Percentiles rank a stretch among this genome's conserved stretches.
phyloP scores from a whole-genome alignment of 495 filamentous ascomycete genomes.

The Daldinia decipiens region DNA sequence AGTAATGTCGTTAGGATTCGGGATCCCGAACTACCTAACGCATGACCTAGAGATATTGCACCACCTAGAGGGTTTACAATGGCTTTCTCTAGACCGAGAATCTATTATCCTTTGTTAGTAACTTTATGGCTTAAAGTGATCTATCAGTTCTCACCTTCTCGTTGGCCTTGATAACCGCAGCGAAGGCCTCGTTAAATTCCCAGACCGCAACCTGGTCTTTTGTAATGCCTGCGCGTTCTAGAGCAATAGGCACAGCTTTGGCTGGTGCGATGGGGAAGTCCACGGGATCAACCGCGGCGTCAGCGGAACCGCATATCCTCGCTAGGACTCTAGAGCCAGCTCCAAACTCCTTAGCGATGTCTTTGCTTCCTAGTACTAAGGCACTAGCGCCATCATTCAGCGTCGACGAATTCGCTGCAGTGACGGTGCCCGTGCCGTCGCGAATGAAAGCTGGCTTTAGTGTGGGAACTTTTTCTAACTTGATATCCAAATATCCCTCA shows the following conservation, averaged over 20 bases:
- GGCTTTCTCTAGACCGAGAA: constrained; percentile 77
- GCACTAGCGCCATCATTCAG: constrained; percentile 96
- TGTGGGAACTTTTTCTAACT: constrained; percentile 81
- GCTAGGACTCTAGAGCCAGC: constrained; percentile 78
- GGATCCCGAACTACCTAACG: constrained; percentile 91
- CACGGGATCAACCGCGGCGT: constrained; percentile 91
- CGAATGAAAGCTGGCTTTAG: constrained; percentile 92
- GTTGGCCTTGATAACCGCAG: constrained; percentile 94
- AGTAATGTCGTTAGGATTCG: constrained; percentile 90
- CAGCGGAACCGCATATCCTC: constrained; percentile 83
- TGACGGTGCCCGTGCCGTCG: constrained; percentile 87
- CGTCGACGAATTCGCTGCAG: constrained; percentile 90
- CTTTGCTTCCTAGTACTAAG: constrained; percentile 82
- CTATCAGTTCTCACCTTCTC: constrained; percentile 69
- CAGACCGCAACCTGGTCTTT: constrained; percentile 90
- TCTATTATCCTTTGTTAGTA: constrained; percentile 58
- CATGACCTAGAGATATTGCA: constrained; percentile 93
- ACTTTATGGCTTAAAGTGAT: constrained; percentile 23
- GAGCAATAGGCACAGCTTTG: constrained; percentile 89
- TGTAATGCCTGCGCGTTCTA: constrained; percentile 86
- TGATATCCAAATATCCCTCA: constrained; percentile 87
- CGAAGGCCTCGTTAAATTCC: constrained; percentile 99
- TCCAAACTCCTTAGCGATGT: constrained; percentile 79
- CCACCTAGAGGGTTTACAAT: constrained; percentile 90
- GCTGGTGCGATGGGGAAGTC: constrained; percentile 96